phyloP scores from a whole-genome alignment of 2,329 filamentous ascomycete species.

The Botrytis fragariae region DNA sequence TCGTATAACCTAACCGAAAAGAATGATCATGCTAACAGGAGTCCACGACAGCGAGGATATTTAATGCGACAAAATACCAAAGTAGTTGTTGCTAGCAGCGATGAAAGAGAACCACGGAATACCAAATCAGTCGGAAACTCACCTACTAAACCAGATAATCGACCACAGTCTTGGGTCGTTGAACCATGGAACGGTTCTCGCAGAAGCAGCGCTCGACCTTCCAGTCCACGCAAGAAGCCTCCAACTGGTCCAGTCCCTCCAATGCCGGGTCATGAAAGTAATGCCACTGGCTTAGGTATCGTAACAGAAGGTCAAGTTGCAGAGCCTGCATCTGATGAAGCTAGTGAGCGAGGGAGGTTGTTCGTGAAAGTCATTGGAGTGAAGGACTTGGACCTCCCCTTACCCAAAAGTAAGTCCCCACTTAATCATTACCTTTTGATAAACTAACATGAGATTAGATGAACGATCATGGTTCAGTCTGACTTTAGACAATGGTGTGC shows the following conservation, averaged over 20 bases:
- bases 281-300: slow-evolving; percentile 57
- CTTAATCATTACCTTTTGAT: neutral
- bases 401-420: slow-evolving; percentile 75
- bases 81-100: slow-evolving; percentile 81
- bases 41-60: slow-evolving; percentile 80
- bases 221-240: slow-evolving; percentile 42
- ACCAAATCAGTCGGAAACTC: slow-evolving; percentile 65
- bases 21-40: slow-evolving; percentile 58
- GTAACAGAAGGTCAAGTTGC: slow-evolving; percentile 55
- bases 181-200: slow-evolving; percentile 94
- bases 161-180: slow-evolving; percentile 90
- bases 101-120: slow-evolving; percentile 54
- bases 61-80: slow-evolving; percentile 99
- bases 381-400: slow-evolving; percentile 87
- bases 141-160: slow-evolving; percentile 65
- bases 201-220: slow-evolving; percentile 57
- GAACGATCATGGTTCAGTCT: slow-evolving; percentile 93
- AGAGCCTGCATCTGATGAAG: slow-evolving; percentile 60
- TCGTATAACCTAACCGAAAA: slow-evolving; percentile 16
- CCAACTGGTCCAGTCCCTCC: slow-evolving; percentile 67
- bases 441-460: slow-evolving; percentile 49
- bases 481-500: slow-evolving; percentile 95
- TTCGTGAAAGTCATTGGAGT: slow-evolving; percentile 99
- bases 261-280: slow-evolving; percentile 83
- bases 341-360: slow-evolving; percentile 83